Percentiles rank a stretch among this genome's conserved stretches.
Conservation (phyloP, 805 yeast genomes). For the Candida ponderosae region DNA sequence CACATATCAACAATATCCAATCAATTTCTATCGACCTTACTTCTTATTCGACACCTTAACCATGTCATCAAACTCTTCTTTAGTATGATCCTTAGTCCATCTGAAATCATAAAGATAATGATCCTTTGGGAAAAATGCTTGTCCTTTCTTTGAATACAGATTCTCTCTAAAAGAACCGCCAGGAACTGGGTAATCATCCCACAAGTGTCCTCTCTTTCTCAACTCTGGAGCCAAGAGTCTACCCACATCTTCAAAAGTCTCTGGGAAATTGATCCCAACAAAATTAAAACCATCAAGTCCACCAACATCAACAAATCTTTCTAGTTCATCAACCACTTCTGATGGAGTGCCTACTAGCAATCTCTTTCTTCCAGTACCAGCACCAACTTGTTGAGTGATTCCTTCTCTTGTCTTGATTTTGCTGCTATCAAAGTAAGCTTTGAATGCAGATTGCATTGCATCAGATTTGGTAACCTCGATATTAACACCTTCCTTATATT, state of each 20-base stretch:
- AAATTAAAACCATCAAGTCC: slow-evolving; percentile 37
- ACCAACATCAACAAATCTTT: slow-evolving; percentile 30
- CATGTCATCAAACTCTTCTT: slow-evolving; percentile 26
- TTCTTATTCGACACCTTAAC: too few species aligned
- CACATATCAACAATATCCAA: too few species aligned
- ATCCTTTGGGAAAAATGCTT: slow-evolving; percentile 5
- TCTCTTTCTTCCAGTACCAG: slow-evolving; percentile 23
- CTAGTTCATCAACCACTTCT: slow-evolving; percentile 32
- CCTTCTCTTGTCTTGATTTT: slow-evolving; percentile 11
- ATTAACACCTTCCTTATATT: slow-evolving; percentile 24
- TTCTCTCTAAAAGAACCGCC: slow-evolving; percentile 29
- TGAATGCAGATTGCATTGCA: slow-evolving; percentile 24
- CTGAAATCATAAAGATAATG: slow-evolving; percentile 16
- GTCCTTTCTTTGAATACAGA: slow-evolving; percentile 20
- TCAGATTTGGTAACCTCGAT: slow-evolving; percentile 18
- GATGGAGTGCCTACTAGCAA: slow-evolving; percentile 24
- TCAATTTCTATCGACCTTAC: too few species aligned
- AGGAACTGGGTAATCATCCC: slow-evolving; percentile 27
- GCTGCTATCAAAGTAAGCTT: slow-evolving; percentile 18
- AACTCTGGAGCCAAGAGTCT: slow-evolving; percentile 30
- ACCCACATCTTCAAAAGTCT: slow-evolving; percentile 29
- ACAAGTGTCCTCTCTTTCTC: slow-evolving; percentile 26
- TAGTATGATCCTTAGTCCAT: slow-evolving; percentile 16
- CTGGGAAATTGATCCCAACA: slow-evolving; percentile 29
- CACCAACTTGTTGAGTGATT: slow-evolving; percentile 18